Evolutionary conservation across 345 rosid genomes (phyloP).

Genomic region (Dimocarpus longan): DNA sequence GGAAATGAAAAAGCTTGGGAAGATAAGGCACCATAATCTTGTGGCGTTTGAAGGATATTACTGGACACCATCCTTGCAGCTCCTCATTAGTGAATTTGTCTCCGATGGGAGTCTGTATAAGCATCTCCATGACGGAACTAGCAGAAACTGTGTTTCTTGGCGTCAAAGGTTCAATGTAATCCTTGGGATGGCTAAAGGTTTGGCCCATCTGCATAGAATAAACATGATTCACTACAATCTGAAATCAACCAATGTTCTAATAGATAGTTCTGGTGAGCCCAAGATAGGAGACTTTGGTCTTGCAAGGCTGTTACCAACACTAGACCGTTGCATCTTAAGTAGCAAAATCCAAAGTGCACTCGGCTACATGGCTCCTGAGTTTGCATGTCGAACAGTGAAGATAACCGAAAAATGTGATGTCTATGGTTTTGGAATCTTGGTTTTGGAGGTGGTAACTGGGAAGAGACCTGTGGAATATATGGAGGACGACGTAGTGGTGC

Average conservation of each 20-base stretch:
- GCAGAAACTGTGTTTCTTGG: slow-evolving; percentile 65
- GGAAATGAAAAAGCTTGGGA: slow-evolving; percentile 79
- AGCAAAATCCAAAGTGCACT: slow-evolving; percentile 97
- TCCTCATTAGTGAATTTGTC: slow-evolving; percentile 79
- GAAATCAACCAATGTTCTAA: slow-evolving; percentile 86
- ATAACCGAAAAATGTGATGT: slow-evolving; percentile 95
- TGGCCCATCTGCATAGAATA: slow-evolving; percentile 75
- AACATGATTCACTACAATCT: slow-evolving; percentile 87
- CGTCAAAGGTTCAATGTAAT: slow-evolving; percentile 76
- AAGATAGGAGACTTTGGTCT: slow-evolving; percentile 93
- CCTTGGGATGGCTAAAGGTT: slow-evolving; percentile 87
- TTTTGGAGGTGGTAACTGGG: slow-evolving; percentile 85
- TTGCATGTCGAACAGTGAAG: slow-evolving; percentile 91
- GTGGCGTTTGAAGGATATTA: slow-evolving; percentile 90
- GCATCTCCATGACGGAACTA: slow-evolving; percentile 64
- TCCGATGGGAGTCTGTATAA: slow-evolving; percentile 73
- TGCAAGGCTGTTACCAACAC: slow-evolving; percentile 70
- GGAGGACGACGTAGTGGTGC: slow-evolving; percentile 95
- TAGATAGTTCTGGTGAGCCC: slow-evolving; percentile 72
- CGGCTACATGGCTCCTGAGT: slow-evolving; percentile 99
- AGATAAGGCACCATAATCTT: slow-evolving; percentile 71
- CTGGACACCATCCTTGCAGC: slow-evolving; percentile 89
- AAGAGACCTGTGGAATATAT: slow-evolving; percentile 92
- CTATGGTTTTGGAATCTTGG: slow-evolving; percentile 86
- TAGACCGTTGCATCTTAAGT: slow-evolving; percentile 87